These are phyloP conservation scores for Rhynchosporium graminicola DNA, from an alignment of 2,329 filamentous ascomycete species.

Conservation along the genomic window DNA sequence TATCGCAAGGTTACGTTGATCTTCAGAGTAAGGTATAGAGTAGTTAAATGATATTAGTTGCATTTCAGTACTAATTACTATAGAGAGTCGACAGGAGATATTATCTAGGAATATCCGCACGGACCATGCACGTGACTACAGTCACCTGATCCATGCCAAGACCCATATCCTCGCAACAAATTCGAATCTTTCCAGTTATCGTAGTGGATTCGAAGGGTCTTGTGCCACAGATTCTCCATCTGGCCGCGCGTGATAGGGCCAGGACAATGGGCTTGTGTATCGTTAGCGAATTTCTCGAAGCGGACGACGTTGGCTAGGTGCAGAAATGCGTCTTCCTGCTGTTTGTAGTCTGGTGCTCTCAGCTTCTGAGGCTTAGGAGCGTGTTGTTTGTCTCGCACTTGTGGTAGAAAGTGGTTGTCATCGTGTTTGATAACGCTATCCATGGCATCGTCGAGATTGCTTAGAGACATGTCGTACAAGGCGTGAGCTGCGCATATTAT, in stretches of 20 bases:
- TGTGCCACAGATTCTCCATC: not conserved
- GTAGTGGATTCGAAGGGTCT: not conserved
- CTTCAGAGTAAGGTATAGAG: no score
- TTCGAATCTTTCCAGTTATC: not conserved
- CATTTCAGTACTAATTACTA: no score
- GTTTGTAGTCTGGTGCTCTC: not conserved
- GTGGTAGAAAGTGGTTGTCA: not conserved
- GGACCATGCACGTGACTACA: no score
- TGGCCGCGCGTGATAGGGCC: not conserved
- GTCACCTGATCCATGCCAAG: no score
- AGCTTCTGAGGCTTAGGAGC: not conserved
- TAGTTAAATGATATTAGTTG: no score
- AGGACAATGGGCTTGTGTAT: not conserved
- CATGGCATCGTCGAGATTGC: not conserved
- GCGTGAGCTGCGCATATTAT: not conserved
- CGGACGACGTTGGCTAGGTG: not conserved
- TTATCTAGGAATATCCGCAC: no score
- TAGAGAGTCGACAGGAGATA: no score
- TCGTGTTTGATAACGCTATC: not conserved
- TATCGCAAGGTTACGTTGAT: no score
- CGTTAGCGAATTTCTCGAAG: slow-evolving; percentile 8
- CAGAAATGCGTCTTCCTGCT: not conserved
- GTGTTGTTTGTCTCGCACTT: not conserved
- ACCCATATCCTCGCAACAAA: no score
- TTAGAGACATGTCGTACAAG: not conserved